These are phyloP conservation scores for Strobilomyces confusus DNA, from an alignment of 768 basidiomycete species.

Conservation along the genomic window DNA sequence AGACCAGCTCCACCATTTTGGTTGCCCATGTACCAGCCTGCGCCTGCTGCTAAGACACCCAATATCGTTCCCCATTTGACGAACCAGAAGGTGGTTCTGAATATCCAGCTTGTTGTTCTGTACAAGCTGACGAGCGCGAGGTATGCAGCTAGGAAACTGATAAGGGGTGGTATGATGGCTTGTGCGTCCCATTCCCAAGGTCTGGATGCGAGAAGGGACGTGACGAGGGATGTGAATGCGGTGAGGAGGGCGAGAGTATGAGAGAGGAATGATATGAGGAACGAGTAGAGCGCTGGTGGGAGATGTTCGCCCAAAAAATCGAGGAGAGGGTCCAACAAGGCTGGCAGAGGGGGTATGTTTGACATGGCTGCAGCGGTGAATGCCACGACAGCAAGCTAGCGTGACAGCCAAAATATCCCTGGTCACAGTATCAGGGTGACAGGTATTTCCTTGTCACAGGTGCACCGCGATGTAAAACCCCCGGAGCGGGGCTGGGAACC, in stretches of 20 bases:
- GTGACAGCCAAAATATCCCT: slow-evolving; percentile 14
- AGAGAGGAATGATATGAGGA: slow-evolving; percentile 49
- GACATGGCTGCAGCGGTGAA: slow-evolving; percentile 11
- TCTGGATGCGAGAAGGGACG: slow-evolving; percentile 45
- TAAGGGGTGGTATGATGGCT: slow-evolving; percentile 65
- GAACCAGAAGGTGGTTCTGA: slow-evolving; percentile 63
- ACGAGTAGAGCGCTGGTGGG: slow-evolving; percentile 51
- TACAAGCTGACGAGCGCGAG: slow-evolving; percentile 74
- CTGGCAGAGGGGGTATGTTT: slow-evolving; percentile 38
- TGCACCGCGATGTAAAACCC: background rate
- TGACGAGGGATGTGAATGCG: slow-evolving; percentile 45
- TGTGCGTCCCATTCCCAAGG: slow-evolving; percentile 66
- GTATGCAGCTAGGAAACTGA: slow-evolving; percentile 70
- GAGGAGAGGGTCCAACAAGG: slow-evolving; percentile 51
- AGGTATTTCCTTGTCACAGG: slow-evolving; percentile 16
- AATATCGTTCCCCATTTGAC: slow-evolving; percentile 75
- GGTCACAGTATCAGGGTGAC: slow-evolving; percentile 14
- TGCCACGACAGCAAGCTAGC: slow-evolving; percentile 20
- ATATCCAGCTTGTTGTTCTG: slow-evolving; percentile 72
- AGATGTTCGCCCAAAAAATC: slow-evolving; percentile 50
- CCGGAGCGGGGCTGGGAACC: slow-evolving; percentile 12
- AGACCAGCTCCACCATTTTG: slow-evolving; percentile 35
- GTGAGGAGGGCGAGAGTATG: slow-evolving; percentile 49
- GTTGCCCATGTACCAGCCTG: slow-evolving; percentile 51
- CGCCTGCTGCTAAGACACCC: slow-evolving; percentile 46